Evolutionary conservation across 768 basidiomycete species (phyloP).

Genomic region (Xerocomellus amylosporus): DNA sequence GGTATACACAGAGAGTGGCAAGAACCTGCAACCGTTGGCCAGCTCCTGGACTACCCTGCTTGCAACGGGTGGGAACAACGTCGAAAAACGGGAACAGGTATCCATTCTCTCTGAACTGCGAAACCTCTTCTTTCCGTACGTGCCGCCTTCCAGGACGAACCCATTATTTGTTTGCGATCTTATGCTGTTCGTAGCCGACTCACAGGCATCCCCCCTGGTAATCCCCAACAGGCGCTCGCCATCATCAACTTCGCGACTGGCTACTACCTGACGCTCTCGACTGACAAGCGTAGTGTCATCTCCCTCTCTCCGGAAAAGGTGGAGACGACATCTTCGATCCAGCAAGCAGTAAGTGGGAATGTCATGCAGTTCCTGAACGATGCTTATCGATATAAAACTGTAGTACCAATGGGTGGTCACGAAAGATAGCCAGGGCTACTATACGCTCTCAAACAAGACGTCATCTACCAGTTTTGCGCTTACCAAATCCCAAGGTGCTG

Average conservation of each 20-base stretch:
- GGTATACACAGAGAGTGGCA: neutral
- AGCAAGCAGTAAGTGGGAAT: neutral
- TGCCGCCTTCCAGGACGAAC: neutral
- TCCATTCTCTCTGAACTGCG: constrained; percentile 5
- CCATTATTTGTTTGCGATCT: neutral
- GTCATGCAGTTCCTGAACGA: neutral
- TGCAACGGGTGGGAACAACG: neutral
- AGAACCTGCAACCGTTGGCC: neutral
- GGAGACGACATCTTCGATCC: neutral
- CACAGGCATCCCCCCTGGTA: neutral
- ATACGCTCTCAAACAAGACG: constrained; percentile 4
- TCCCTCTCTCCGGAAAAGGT: neutral
- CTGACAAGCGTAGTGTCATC: neutral
- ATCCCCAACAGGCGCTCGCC: neutral
- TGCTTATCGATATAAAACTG: neutral
- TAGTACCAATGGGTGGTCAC: constrained; percentile 13
- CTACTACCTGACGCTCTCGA: constrained; percentile 9
- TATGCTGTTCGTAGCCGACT: neutral
- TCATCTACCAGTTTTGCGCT: neutral
- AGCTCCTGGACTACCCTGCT: neutral
- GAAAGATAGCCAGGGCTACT: constrained; percentile 1
- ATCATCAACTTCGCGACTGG: constrained; percentile 11
- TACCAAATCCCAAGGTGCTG: neutral
- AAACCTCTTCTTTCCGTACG: constrained; percentile 3
- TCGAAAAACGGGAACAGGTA: constrained; percentile 5